Percentiles rank a stretch among this genome's conserved stretches.
phyloP scores from a whole-genome alignment of 2,329 filamentous ascomycete genomes.

The Penicillium sp. region DNA sequence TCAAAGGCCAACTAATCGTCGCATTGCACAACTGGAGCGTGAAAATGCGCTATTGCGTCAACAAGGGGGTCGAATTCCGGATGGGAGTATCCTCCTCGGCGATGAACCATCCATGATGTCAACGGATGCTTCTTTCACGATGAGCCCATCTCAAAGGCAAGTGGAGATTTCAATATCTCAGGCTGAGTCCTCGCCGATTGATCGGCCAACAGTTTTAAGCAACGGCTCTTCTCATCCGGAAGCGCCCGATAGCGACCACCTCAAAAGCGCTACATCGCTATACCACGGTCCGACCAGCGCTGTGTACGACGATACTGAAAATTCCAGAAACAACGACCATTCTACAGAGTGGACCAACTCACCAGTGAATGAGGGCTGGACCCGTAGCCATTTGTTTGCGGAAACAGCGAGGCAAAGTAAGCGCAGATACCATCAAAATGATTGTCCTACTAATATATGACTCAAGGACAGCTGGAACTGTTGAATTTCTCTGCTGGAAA shows the following conservation, averaged over 20 bases:
- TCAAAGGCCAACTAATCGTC: constrained; percentile 28
- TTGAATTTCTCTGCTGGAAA: constrained; percentile 48
- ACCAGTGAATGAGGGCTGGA: constrained; percentile 17
- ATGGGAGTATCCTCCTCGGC: neutral
- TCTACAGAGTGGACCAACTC: neutral
- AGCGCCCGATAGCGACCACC: constrained; percentile 17
- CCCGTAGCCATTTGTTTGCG: constrained; percentile 23
- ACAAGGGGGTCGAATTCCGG: constrained; percentile 3
- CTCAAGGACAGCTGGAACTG: constrained; percentile 50
- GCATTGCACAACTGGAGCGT: constrained; percentile 24
- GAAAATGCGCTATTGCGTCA: constrained; percentile 26
- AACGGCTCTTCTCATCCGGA: constrained; percentile 20
- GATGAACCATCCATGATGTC: constrained; percentile 2
- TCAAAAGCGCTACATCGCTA: constrained; percentile 14
- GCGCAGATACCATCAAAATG: neutral
- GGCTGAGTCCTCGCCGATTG: constrained; percentile 9
- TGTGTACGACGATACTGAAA: constrained; percentile 23
- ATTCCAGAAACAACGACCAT: constrained; percentile 4
- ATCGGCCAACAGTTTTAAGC: constrained; percentile 3
- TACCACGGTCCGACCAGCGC: constrained; percentile 27
- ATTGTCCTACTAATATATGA: neutral
- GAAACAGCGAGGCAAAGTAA: constrained; percentile 27
- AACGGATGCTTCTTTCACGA: constrained; percentile 6
- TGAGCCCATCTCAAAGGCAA: constrained; percentile 4
- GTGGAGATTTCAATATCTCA: constrained; percentile 1